Conservation (phyloP, 2,329 filamentous ascomycete genomes). For the Trichocomaceae sp. region DNA sequence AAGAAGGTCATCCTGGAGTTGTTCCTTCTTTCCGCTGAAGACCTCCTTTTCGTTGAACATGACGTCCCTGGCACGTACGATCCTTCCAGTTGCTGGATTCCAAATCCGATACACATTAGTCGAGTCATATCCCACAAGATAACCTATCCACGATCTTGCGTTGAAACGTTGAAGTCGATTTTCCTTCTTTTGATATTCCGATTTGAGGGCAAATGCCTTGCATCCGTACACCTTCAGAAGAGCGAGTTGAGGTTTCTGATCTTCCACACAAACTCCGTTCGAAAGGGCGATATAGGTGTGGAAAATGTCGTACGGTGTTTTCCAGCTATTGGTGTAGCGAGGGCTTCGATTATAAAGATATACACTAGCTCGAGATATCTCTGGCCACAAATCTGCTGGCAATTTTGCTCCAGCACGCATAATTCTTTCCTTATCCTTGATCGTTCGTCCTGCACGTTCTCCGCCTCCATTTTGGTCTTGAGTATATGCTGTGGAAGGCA, state of each 20-base stretch:
- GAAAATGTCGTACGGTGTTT: constrained; percentile 5
- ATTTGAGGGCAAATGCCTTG: constrained; percentile 2
- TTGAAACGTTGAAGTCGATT: constrained; percentile 1
- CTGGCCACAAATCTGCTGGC: constrained; percentile 3
- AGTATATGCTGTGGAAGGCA: constrained; percentile 1
- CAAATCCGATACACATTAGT: constrained; percentile 6
- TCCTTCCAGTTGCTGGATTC: constrained; percentile 1
- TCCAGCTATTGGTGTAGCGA: not conserved
- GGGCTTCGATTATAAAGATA: constrained; percentile 7
- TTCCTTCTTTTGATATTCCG: constrained; percentile 3
- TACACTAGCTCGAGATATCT: not conserved
- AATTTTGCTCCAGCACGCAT: constrained; percentile 1
- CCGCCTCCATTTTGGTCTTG: not conserved
- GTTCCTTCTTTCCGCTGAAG: not conserved
- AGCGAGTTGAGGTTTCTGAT: not conserved
- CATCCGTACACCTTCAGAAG: constrained; percentile 4
- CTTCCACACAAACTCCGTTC: not conserved
- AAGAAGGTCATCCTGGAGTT: constrained; percentile 2
- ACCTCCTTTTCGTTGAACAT: constrained; percentile 1
- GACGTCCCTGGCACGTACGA: not conserved
- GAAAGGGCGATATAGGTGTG: not conserved
- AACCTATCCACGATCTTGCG: constrained; percentile 6
- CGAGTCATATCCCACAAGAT: constrained; percentile 6
- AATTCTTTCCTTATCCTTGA: not conserved
- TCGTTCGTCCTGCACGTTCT: not conserved